Base-by-base conservation (phyloP, 352 stramenopile species). In the Phytophthora citrophthora region DNA sequence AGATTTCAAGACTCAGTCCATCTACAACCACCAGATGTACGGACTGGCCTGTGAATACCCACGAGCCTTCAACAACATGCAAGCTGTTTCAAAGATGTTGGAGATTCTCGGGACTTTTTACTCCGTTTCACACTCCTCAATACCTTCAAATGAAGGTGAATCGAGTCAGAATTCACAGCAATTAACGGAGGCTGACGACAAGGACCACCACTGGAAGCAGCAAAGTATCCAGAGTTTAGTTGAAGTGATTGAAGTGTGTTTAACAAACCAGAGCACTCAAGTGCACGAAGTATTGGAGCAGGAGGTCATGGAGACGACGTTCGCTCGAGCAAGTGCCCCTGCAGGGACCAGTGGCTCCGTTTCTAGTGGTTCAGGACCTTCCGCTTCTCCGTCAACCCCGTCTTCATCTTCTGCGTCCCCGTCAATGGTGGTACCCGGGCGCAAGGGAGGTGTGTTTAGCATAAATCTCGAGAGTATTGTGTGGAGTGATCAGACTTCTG, bases 401-500 rank as follows among this genome's bases (percentile, higher is more conserved):
- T 60, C 63, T 3, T 70, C 51, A 5, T 70, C 63, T 20, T 66
- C 64, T 3, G 16, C 62, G n/a, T 63, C 63, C 2, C 51, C 61
- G n/a, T 54, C 70, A 2, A 72, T 71, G 54, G 50, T 62, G 13
- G 44, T 54, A 36, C 39, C 72, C 2, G 68, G 58, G 39, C 68
- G 71, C 9, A 75, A 88, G 69, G 83, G 83, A 23, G 83, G 86
- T 8, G 86, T 92, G 15, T 87, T 94, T 31, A 85, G 74, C 38
- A 83, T 94, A 51, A 89, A 86, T 24, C 57, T 93, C 6, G 83
- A 94, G 43, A 89, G 76, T 46, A 94, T 94, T 57, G 83, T 91
- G 7, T 94, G 86, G 86, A 94, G 82, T 49, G 86, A 94, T 40
- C 82, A 92, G 40, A 53, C 68, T 10, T 24, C 58, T 26, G 39